Evolutionary conservation across 2,329 filamentous ascomycete species (phyloP).

Genomic region (Scytalidium lignicola): DNA sequence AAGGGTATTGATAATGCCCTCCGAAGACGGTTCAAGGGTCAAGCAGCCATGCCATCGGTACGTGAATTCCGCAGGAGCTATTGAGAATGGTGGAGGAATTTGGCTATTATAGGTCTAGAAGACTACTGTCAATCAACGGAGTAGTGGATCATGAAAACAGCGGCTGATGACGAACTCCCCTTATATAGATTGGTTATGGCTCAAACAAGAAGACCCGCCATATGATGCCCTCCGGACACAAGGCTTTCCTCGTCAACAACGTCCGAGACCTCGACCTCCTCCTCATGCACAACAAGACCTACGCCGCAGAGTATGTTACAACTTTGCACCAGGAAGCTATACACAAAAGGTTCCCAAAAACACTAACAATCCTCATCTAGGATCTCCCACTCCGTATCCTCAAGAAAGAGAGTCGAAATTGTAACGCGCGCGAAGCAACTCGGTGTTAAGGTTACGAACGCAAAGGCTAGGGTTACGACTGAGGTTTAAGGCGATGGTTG

Average conservation of each 20-base stretch:
- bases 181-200: constrained; percentile 84
- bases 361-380: constrained; percentile 48
- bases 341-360: constrained; percentile 5
- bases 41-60: constrained; percentile 97
- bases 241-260: constrained; percentile 99
- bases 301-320: constrained; percentile 86
- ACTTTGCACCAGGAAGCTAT: background rate
- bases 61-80: constrained; percentile 34
- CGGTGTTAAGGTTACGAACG: constrained; percentile 99
- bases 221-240: constrained; percentile 99
- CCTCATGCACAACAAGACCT: constrained; percentile 99
- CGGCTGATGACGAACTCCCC: constrained; percentile 16
- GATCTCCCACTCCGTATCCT: constrained; percentile 97
- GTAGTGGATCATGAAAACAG: constrained; percentile 2
- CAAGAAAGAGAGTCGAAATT: constrained; percentile 98
- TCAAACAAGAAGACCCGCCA: constrained; percentile 99
- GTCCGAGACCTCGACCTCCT: constrained; percentile 91
- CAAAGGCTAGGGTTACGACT: constrained; percentile 97
- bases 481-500: constrained; percentile 59
- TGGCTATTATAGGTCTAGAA: background rate
- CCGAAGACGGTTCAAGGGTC: constrained; percentile 94
- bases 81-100: background rate
- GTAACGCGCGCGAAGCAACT: constrained; percentile 95
- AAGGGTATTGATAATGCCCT: constrained; percentile 99
- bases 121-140: background rate